Conservation (phyloP, 441 rosid species). For the Theobroma grandiflorum region DNA sequence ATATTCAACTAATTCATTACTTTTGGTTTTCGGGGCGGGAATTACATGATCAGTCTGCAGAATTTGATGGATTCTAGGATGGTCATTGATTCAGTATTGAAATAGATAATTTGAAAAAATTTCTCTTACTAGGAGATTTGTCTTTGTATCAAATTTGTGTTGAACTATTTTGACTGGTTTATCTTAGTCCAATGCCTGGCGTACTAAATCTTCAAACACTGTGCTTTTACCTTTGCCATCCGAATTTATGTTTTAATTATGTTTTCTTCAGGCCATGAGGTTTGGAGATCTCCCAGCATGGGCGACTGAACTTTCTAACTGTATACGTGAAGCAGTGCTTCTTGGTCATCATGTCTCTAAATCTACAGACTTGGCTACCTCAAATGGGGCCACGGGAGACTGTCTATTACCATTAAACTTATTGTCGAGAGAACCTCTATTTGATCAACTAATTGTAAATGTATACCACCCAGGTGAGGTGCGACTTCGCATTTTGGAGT, state of each 20-base stretch:
- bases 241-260: neutral
- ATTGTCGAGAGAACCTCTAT: conserved; percentile 77
- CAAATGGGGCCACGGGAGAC: conserved; percentile 20
- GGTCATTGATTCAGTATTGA: neutral
- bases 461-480: conserved; percentile 91
- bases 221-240: conserved; percentile 2
- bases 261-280: conserved; percentile 75
- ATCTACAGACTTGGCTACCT: conserved; percentile 26
- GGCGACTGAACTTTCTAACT: conserved; percentile 63
- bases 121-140: neutral
- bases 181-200: neutral
- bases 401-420: conserved; percentile 59
- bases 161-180: neutral
- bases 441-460: conserved; percentile 84
- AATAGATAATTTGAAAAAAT: neutral
- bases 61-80: neutral
- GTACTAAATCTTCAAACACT: neutral
- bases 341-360: conserved; percentile 40
- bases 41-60: neutral
- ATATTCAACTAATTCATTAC: neutral
- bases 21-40: neutral
- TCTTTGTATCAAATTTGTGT: neutral
- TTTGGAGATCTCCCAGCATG: conserved; percentile 88
- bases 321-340: conserved; percentile 55
- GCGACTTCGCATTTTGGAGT: conserved; percentile 29